A percentile compares a stretch with the other conserved stretches of the same genome.
These are phyloP conservation scores for Hirsutella rhossiliensis DNA, from an alignment of 2,329 filamentous ascomycete genomes.

Conservation along the genomic window DNA sequence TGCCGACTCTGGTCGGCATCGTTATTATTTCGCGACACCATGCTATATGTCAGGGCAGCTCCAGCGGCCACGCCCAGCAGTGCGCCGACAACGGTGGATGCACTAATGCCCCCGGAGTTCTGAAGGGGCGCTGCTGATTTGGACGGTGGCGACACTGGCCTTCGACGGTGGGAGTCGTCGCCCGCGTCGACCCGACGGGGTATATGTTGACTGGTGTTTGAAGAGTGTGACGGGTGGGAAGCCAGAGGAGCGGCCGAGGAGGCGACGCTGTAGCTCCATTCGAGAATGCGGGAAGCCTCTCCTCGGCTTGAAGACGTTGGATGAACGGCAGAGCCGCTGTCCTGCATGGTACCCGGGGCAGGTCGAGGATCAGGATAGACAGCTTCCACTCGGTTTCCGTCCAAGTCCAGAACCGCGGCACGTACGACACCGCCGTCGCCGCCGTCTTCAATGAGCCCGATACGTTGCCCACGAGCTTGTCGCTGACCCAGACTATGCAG, in stretches of 20 bases:
- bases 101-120: constrained; percentile 21
- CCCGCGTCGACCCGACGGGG: not conserved
- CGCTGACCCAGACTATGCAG: constrained; percentile 12
- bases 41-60: constrained; percentile 53
- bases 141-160: not conserved
- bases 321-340: not conserved
- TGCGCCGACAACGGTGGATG: constrained; percentile 59
- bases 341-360: not conserved
- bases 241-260: not conserved
- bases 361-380: constrained; percentile 36
- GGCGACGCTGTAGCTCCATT: not conserved
- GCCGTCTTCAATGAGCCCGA: not conserved
- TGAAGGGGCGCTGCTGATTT: not conserved
- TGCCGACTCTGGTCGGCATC: constrained; percentile 13
- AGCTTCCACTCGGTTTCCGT: constrained; percentile 76
- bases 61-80: constrained; percentile 67
- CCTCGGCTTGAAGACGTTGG: not conserved
- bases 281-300: not conserved
- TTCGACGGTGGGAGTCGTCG: not conserved
- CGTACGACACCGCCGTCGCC: constrained; percentile 8
- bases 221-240: not conserved
- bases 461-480: not conserved
- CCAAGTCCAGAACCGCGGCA: constrained; percentile 60
- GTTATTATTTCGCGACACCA: constrained; percentile 37
- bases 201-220: not conserved